Conservation (phyloP, 495 filamentous ascomycete genomes). For the Aspergillus haitiensis region DNA sequence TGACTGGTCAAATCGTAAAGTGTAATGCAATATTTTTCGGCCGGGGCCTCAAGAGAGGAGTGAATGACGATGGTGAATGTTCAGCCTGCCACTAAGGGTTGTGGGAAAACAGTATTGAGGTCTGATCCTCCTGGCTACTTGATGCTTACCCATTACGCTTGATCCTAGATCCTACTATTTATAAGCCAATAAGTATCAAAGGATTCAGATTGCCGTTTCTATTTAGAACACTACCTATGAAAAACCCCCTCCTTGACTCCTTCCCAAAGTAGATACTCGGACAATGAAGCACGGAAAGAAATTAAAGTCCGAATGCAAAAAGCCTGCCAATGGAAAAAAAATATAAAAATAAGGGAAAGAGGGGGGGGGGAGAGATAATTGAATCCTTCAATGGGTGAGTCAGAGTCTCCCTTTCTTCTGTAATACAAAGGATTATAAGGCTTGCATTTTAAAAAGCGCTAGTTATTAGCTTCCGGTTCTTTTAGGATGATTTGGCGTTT, state of each 20-base stretch:
- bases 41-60: no score
- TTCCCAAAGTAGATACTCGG: constrained; percentile 21
- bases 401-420: constrained; percentile 10
- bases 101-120: no score
- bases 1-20: no score
- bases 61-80: no score
- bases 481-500: neutral
- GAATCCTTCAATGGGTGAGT: constrained; percentile 21
- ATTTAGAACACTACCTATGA: constrained; percentile 36
- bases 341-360: neutral
- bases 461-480: constrained; percentile 1
- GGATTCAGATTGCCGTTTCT: constrained; percentile 33
- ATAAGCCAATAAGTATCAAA: constrained; percentile 2
- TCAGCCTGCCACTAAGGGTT: no score
- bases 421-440: constrained; percentile 11
- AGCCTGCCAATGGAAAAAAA: constrained; percentile 20
- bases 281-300: constrained; percentile 14
- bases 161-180: no score
- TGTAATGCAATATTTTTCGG: no score
- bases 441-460: no score
- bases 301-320: constrained; percentile 19
- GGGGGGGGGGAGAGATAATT: no score
- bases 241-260: constrained; percentile 18
- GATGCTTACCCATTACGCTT: no score
- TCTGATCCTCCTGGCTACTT: no score